A percentile compares a stretch with the other conserved stretches of the same genome.
These are phyloP conservation scores for Oryza punctata DNA, from an alignment of 176 grass and related monocot species.

Conservation along the genomic window DNA sequence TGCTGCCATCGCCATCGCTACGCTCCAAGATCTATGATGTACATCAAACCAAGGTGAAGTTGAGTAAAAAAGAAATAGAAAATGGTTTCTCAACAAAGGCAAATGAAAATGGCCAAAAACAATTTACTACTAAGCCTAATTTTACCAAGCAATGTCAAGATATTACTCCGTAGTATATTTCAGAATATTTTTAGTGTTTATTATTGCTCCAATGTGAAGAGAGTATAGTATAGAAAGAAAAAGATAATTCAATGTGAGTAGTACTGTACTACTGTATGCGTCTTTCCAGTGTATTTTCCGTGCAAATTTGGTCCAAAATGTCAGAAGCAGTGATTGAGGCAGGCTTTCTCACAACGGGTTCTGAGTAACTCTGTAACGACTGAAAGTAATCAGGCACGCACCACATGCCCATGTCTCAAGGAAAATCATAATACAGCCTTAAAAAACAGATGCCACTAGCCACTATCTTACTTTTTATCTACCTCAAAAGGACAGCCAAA, in stretches of 20 bases:
- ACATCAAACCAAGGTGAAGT: background rate
- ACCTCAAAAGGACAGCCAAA: no score
- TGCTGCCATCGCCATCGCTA: constrained; percentile 3
- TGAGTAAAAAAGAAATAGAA: background rate
- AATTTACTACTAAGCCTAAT: no score
- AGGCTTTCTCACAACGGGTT: constrained; percentile 33
- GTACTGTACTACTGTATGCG: background rate
- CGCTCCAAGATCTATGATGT: constrained; percentile 40
- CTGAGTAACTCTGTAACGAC: background rate
- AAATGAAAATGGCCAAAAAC: background rate
- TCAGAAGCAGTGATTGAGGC: constrained; percentile 13
- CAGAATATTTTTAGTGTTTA: background rate
- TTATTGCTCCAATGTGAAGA: background rate
- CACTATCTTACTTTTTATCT: no score
- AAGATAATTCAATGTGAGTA: background rate
- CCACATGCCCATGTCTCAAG: constrained; percentile 38
- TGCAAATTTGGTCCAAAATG: background rate
- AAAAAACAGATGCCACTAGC: background rate
- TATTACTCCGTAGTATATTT: no score
- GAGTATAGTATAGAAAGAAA: background rate
- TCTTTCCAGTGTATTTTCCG: background rate
- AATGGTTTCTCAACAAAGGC: background rate
- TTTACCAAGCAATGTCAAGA: background rate
- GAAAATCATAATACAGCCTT: constrained; percentile 10
- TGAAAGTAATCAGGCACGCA: constrained; percentile 1